Evolutionary conservation across 2,329 filamentous ascomycete genomes (phyloP).

Genomic region (Fusarium fujikuroi): DNA sequence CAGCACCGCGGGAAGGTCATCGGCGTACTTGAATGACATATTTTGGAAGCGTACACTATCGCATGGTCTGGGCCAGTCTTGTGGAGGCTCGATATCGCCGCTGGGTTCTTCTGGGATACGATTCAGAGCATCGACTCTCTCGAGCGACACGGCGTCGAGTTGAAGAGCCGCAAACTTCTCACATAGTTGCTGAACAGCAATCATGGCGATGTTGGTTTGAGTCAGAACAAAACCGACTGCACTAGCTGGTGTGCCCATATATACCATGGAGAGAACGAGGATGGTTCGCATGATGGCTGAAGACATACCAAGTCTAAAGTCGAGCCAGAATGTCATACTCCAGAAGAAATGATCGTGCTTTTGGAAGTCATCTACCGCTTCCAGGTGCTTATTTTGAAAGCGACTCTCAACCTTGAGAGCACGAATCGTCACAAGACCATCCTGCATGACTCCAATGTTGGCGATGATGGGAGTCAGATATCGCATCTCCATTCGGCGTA

Average conservation of each 20-base stretch:
- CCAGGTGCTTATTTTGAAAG: conserved; percentile 83
- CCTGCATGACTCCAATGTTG: conserved; percentile 88
- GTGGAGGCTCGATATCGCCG: conserved; percentile 75
- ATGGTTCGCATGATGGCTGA: conserved; percentile 79
- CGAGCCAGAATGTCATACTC: conserved; percentile 86
- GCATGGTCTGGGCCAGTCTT: conserved; percentile 78
- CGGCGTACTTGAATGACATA: conserved; percentile 82
- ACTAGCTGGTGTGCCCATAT: conserved; percentile 78
- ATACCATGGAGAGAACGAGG: conserved; percentile 79
- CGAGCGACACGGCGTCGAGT: conserved; percentile 91
- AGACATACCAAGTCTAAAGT: conserved; percentile 72
- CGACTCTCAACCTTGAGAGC: conserved; percentile 82
- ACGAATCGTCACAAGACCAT: conserved; percentile 86
- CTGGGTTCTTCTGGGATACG: conserved; percentile 79
- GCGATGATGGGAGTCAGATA: conserved; percentile 89
- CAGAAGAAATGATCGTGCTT: conserved; percentile 98
- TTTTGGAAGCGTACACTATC: conserved; percentile 81
- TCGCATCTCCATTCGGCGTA: conserved; percentile 88
- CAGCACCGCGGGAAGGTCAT: conserved; percentile 79
- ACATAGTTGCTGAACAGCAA: conserved; percentile 67
- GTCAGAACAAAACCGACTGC: conserved; percentile 86
- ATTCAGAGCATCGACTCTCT: conserved; percentile 84
- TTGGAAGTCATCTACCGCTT: conserved; percentile 87
- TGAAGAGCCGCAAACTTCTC: conserved; percentile 85
- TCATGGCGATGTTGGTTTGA: conserved; percentile 52